phyloP scores from a whole-genome alignment of 2,329 filamentous ascomycete genomes.

The Bipolaris zeicola region DNA sequence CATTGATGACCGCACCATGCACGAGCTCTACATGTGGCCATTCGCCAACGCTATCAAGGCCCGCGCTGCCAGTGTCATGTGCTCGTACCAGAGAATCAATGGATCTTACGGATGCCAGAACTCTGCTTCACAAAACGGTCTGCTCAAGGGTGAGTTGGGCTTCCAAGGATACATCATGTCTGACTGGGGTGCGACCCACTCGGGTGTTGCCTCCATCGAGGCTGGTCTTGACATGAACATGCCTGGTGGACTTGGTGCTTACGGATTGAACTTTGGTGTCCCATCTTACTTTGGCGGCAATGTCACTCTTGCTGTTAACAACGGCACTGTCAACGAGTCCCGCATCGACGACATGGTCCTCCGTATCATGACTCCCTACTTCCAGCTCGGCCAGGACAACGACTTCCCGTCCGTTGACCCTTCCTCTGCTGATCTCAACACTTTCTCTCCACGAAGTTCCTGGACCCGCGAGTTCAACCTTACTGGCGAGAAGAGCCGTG shows the following conservation, averaged over 20 bases:
- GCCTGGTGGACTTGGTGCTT: slow-evolving; percentile 45
- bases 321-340: slow-evolving; percentile 48
- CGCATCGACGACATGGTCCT: slow-evolving; percentile 56
- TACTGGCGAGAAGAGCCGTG: slow-evolving; percentile 38
- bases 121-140: slow-evolving; percentile 54
- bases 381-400: slow-evolving; percentile 51
- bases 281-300: slow-evolving; percentile 54
- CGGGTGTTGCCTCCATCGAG: slow-evolving; percentile 50
- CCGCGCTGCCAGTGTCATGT: slow-evolving; percentile 67
- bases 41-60: slow-evolving; percentile 67
- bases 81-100: slow-evolving; percentile 52
- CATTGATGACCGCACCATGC: slow-evolving; percentile 67
- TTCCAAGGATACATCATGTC: slow-evolving; percentile 56
- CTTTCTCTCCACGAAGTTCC: slow-evolving; percentile 50
- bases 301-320: slow-evolving; percentile 47
- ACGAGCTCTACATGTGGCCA: slow-evolving; percentile 70
- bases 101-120: slow-evolving; percentile 47
- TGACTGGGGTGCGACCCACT: slow-evolving; percentile 54
- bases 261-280: slow-evolving; percentile 31
- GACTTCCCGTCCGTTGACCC: slow-evolving; percentile 48
- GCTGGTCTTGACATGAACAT: slow-evolving; percentile 58
- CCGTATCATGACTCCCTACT: slow-evolving; percentile 55
- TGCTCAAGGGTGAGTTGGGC: slow-evolving; percentile 59
- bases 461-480: slow-evolving; percentile 45
- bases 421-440: slow-evolving; percentile 37